phyloP scores from a whole-genome alignment of 176 grass and related monocot genomes.

The Cenchrus fungigraminus region DNA sequence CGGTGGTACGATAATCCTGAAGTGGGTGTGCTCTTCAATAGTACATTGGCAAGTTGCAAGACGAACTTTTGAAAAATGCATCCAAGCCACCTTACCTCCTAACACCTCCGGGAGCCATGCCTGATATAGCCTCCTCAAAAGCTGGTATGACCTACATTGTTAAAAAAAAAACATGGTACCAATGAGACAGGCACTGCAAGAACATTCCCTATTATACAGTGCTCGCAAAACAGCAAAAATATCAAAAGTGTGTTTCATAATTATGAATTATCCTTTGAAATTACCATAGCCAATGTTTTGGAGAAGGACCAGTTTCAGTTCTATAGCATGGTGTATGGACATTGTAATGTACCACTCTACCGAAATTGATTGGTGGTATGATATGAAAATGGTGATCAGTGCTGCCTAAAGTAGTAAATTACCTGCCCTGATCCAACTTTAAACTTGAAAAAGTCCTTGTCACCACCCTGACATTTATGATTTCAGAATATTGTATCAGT shows the following conservation, averaged over 20 bases:
- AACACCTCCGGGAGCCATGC: conserved; percentile 80
- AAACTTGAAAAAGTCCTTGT: conserved; percentile 98
- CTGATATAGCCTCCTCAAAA: conserved; percentile 91
- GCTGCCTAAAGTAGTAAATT: background rate
- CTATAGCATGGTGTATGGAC: background rate
- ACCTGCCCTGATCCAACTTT: conserved; percentile 81
- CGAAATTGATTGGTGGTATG: background rate
- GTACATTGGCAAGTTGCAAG: background rate
- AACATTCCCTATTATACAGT: background rate
- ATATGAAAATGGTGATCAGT: background rate
- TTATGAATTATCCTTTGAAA: background rate
- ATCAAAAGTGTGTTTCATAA: background rate
- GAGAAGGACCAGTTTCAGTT: background rate
- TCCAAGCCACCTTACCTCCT: conserved; percentile 58
- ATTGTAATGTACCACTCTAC: conserved; percentile 8
- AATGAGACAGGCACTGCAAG: background rate
- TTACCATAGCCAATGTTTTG: background rate
- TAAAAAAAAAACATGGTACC: conserved; percentile 2
- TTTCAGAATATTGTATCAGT: conserved; percentile 17
- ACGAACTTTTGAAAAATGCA: background rate
- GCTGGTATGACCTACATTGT: conserved; percentile 88
- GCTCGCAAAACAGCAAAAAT: conserved; percentile 10
- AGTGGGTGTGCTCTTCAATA: background rate
- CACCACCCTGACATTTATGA: conserved; percentile 73
- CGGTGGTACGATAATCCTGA: conserved; percentile 91